Conservation (phyloP, 768 basidiomycete species). For the Pisolithus orientalis region DNA sequence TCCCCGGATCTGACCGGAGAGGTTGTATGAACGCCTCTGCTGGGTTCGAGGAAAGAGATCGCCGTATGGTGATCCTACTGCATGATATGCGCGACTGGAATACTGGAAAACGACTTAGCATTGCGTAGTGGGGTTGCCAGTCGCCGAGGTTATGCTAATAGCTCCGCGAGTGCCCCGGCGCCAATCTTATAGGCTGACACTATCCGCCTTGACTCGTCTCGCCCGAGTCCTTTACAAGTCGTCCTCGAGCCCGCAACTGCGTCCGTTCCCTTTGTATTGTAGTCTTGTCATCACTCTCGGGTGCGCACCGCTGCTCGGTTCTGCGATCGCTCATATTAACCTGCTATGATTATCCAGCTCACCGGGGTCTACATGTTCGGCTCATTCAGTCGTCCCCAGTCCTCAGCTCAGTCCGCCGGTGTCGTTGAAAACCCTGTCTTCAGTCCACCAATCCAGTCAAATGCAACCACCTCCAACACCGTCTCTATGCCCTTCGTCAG, state of each 20-base stretch:
- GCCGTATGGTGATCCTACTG: slow-evolving; percentile 1
- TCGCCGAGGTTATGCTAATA: background rate
- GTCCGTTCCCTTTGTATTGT: too few relatives aligned
- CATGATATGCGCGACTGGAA: background rate
- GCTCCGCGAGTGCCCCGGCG: too few relatives aligned
- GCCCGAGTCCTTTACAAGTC: too few relatives aligned
- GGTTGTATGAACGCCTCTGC: slow-evolving; percentile 44
- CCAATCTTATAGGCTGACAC: too few relatives aligned
- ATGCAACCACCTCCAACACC: slow-evolving; percentile 59
- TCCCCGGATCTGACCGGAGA: slow-evolving; percentile 50
- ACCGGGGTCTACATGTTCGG: slow-evolving; percentile 40
- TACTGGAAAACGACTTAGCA: slow-evolving; percentile 5
- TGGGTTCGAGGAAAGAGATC: slow-evolving; percentile 15
- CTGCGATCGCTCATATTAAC: too few relatives aligned
- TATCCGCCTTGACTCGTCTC: too few relatives aligned
- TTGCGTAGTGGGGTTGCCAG: background rate
- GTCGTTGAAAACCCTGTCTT: slow-evolving; percentile 59
- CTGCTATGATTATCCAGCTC: background rate
- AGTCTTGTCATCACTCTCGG: too few relatives aligned
- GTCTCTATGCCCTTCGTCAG: slow-evolving; percentile 91
- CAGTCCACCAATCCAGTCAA: slow-evolving; percentile 38
- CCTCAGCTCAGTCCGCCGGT: slow-evolving; percentile 77
- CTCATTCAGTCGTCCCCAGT: slow-evolving; percentile 38
- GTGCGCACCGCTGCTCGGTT: too few relatives aligned
- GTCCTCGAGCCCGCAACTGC: too few relatives aligned